Evolutionary conservation across 2,329 filamentous ascomycete species (phyloP), one percentile per base, ranked within the genome.

Genomic region (Pyrenophora teres): DNA sequence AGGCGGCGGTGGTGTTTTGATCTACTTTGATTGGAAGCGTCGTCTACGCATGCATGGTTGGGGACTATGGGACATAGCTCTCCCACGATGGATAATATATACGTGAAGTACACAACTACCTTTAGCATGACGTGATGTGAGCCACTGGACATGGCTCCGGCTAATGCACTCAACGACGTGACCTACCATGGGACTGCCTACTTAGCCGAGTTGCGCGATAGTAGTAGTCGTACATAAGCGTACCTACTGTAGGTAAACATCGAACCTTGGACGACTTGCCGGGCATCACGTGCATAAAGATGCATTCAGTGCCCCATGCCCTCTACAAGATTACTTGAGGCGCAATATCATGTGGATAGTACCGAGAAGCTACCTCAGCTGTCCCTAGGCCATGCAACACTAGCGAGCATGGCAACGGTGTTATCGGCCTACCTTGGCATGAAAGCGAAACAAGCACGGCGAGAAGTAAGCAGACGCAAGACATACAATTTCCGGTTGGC

Each of bases 1-100:
- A 46, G 57, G 55, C 43, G 58, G 52, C 47, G 56, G 60, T 61
- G 56, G 60, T 61, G 51, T 63, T 56, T 39, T 52, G 56, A 55
- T 38, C 52, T 31, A 46, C 35, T 38, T 51, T 13, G 41, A 54
- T 50, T 51, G 42, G 27, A 51, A 50, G 60, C 50, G 39, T 56
- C 35, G 49, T 41, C 46, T 52, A 55, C 50, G 52, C 54, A 52
- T 57, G 57, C 57, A 62, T 57, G 43, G 46, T 46, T 33, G 51
- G 41, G 4, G 53, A 53, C 59, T 52, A 54, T 56, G 52, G 23
- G 48, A 37, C 35, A 53, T 60, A 45, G 57, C 55, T 41, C 46
- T 32, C 39, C 47, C 27, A 36, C 54, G 44, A 57, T 48, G 38
- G 44, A 58, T 60, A 65, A 59, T 64, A 60, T 39, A 59, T 59